Base-by-base conservation (phyloP, 2,329 filamentous ascomycete species). In the Pseudopyricularia cyperi region DNA sequence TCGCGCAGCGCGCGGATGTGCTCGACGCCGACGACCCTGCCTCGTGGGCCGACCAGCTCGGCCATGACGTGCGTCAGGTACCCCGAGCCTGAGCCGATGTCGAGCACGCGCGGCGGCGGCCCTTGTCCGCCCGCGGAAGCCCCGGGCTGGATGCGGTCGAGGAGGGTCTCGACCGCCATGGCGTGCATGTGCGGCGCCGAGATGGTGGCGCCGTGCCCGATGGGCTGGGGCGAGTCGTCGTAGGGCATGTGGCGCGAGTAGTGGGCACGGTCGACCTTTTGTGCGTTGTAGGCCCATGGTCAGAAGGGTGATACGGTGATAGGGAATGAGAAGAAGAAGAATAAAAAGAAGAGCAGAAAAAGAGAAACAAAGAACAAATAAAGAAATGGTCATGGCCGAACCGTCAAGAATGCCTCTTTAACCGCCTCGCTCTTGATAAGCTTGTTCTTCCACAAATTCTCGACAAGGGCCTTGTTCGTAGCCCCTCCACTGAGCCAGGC, bases 51-150 rank as follows among this genome's bases (percentile, higher is more conserved):
- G 1, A 85, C 83, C 0, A 95, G 73, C 63, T 91, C 86, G 0
- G 89, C 90, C 7, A 97, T 68, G 0, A 96, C 82, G 60, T 94
- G 89, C 5, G 89, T 95, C 12, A 98, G 71, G 63, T 96, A 97
- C 0, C 87, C 87, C 2, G 79, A 85, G 0, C 87, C 87, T 47
- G 79, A 84, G 2, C 87, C 87, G 54, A 91, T 76, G 60, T 91
- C 87, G 2, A 91, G 73, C 1, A 88, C 72, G 57, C 85, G 68
- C 2, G 73, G 68, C 2, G 67, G 64, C 0, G 66, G 67, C 3
- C 61, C 63, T 42, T 42, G 17, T 19, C 37, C 1, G 37, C 17
- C 37, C 1, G 55, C 12, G n/a, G n/a, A n/a, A n/a, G n/a, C n/a
- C n/a, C n/a, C n/a, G n/a, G 75, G 68, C 12, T 65, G 14, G 5